Evolutionary conservation across 140 eudicot genomes (phyloP).

Genomic region (Erigeron philadelphicus): DNA sequence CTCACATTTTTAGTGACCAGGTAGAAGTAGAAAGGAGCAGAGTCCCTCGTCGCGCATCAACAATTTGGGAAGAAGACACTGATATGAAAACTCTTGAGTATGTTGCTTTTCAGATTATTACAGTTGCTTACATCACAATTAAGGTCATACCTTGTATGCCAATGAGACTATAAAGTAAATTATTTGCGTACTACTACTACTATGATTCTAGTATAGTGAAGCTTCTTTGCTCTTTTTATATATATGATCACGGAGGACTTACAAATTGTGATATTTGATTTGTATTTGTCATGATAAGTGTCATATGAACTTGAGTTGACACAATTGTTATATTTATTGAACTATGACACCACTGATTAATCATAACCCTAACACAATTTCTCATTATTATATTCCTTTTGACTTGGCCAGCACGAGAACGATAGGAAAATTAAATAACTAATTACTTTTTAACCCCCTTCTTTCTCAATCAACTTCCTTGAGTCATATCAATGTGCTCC

Average conservation of each 20-base stretch:
- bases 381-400: too few relatives aligned
- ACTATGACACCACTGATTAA: too few relatives aligned
- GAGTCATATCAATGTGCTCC: background rate
- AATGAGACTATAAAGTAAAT: background rate
- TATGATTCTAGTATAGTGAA: background rate
- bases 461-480: too few relatives aligned
- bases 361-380: too few relatives aligned
- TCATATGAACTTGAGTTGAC: too few relatives aligned
- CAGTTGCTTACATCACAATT: conserved; percentile 3
- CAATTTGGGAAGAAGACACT: conserved; percentile 90
- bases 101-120: conserved; percentile 26
- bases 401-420: too few relatives aligned
- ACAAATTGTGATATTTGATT: background rate
- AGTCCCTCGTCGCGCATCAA: conserved; percentile 74
- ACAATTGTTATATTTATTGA: too few relatives aligned
- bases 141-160: background rate
- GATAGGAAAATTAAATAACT: too few relatives aligned
- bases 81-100: conserved; percentile 98
- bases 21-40: conserved; percentile 87
- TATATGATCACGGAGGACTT: background rate
- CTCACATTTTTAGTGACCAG: conserved; percentile 39
- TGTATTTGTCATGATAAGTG: background rate
- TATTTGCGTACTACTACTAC: background rate
- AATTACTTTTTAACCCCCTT: too few relatives aligned
- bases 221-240: background rate